Percentiles rank a stretch among this genome's conserved stretches.
These are phyloP conservation scores for Piper betle DNA, from an alignment of 164 flowering plant species.

Conservation along the genomic window DNA sequence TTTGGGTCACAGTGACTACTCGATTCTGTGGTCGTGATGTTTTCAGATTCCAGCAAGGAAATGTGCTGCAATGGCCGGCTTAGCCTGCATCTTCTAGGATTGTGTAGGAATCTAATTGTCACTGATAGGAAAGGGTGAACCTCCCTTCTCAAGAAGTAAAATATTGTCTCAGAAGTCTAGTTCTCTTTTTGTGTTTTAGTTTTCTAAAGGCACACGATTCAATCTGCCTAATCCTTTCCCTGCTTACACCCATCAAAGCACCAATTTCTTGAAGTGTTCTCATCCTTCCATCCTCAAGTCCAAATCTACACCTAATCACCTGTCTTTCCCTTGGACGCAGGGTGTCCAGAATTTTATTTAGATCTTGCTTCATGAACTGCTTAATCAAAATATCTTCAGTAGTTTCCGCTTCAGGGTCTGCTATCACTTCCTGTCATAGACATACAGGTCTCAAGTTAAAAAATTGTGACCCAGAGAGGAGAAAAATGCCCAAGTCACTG, in stretches of 20 bases:
- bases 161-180: slow-evolving; percentile 60
- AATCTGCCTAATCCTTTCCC: slow-evolving; percentile 92
- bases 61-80: too few species aligned
- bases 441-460: too few species aligned
- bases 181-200: slow-evolving; percentile 73
- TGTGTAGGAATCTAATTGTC: too few species aligned
- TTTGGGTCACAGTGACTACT: too few species aligned
- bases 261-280: slow-evolving; percentile 92
- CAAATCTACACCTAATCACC: slow-evolving; percentile 70
- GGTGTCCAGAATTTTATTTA: slow-evolving; percentile 64
- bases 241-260: slow-evolving; percentile 77
- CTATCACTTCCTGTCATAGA: slow-evolving; percentile 50
- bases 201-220: slow-evolving; percentile 73
- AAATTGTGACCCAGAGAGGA: too few species aligned
- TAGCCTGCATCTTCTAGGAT: too few species aligned
- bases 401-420: slow-evolving; percentile 71
- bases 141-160: slow-evolving; percentile 16
- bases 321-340: slow-evolving; percentile 63
- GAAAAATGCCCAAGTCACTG: neutral
- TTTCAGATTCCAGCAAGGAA: too few species aligned
- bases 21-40: too few species aligned
- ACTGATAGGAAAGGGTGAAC: too few species aligned
- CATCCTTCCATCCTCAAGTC: slow-evolving; percentile 76
- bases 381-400: slow-evolving; percentile 53
- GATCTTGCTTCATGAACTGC: slow-evolving; percentile 70